Evolutionary conservation across 1,284 basidiomycete genomes (phyloP), one percentile per base, ranked within the genome.

Genomic region (Bjerkandera adusta): DNA sequence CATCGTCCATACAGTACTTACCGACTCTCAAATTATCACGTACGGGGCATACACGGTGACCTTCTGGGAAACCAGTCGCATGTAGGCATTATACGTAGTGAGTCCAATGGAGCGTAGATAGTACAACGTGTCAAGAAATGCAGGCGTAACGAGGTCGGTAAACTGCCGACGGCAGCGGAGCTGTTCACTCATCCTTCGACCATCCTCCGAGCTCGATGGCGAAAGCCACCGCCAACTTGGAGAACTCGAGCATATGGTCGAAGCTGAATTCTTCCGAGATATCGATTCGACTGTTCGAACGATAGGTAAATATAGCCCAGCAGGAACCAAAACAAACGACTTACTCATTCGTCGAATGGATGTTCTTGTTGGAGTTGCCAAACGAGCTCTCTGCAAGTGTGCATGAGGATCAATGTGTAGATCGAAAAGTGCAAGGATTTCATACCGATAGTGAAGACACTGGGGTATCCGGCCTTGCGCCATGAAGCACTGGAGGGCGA

Each of bases 181-280:
- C 7, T 12, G 15, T n/a, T 30, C 41, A 59, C 7, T 59, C 43
- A 30, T 58, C 52, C 54, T 61, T 59, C 20, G 50, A 52, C 73
- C 77, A 75, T 29, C 77, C 77, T 41, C 79, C 81, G 34, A 94
- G 75, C 68, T 90, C 94, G 53, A 94, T 78, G 5, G 84, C 88
- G 58, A 90, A 92, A 1, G 86, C 90, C 13, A 89, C 82, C 11
- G 87, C 89, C 37, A 96, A 75, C 74, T 96, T 96, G 51, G 90
- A 90, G 69, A 96, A 96, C 62, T 92, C 81, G 25, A 90, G 65
- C 83, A 89, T 87, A 60, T 93, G 85, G 2, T 69, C 63, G 59
- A 91, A 91, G 58, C 85, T 90, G 69, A 97, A 97, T 65, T 94
- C 94, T 18, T 81, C 72, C 1, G 86, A 89, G 55, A 92, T 77